Evolutionary conservation across 2,329 filamentous ascomycete genomes (phyloP).

Genomic region (Exophiala sp.): DNA sequence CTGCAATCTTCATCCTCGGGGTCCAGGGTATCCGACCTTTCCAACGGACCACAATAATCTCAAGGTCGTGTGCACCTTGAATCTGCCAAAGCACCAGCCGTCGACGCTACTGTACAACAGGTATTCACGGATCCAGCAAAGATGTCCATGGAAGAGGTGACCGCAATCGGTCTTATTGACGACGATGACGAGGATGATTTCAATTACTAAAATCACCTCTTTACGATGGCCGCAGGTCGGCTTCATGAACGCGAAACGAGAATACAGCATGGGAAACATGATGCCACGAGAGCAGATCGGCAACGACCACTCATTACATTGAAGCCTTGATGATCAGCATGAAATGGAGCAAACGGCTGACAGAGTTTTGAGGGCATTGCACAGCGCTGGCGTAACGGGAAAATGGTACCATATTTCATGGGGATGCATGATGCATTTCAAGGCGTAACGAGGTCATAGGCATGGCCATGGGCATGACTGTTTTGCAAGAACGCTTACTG

Average conservation of each 20-base stretch:
- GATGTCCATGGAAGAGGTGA: slow-evolving; percentile 13
- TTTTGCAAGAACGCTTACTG: no score
- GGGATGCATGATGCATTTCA: neutral
- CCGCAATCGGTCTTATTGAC: neutral
- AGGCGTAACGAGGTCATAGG: neutral
- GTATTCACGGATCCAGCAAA: slow-evolving; percentile 12
- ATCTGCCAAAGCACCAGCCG: neutral
- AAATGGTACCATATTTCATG: no score
- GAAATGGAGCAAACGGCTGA: no score
- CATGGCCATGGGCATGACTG: no score
- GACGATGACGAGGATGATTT: slow-evolving; percentile 17
- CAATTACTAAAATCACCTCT: slow-evolving; percentile 1
- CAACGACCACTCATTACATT: neutral
- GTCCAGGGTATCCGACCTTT: neutral
- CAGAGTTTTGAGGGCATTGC: no score
- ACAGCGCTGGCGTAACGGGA: no score
- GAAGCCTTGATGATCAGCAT: neutral
- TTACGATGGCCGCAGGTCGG: no score
- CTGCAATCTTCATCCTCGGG: neutral
- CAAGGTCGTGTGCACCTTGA: neutral
- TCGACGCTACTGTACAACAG: neutral
- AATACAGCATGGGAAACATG: neutral
- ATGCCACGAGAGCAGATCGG: neutral
- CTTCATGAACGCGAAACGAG: no score
- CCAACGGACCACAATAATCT: neutral